Base-by-base conservation (phyloP, 2,329 filamentous ascomycete species). In the Clarireedia monteithiana region DNA sequence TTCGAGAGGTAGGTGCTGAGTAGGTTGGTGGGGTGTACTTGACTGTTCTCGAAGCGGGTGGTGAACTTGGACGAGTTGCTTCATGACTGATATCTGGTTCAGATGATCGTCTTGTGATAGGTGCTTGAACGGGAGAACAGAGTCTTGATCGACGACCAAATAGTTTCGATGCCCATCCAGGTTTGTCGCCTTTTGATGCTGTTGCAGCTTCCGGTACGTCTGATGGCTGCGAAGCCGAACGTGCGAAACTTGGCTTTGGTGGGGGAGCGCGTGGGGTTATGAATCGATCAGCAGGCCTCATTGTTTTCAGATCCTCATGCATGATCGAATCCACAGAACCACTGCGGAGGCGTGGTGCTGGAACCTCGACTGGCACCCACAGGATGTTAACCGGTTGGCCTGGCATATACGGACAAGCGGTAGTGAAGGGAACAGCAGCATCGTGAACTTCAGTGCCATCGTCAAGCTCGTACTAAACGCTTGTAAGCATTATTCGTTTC, bases 361-460 rank as follows among this genome's bases (percentile, higher is more conserved):
- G 78, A 40, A 77, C 66, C 69, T 95, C 86, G 36, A 82, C 75
- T 14, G 92, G 92, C 10, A 97, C 83, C 54, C 88, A 84, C 55
- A 97, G 75, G 14, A 90, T 82, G 72, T 97, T 96, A 68, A 96
- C 82, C 2, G 81, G 80, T 71, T 96, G 92, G 14, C 92, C 92
- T 3, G 92, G 92, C 26, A 96, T 79, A 60, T 92, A 84, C 38
- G 92, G 91, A 67, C 92, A 97, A 45, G 81, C 73, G 2, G 83
- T 91, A 1, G 91, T 96, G 10, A 81, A 85, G 17, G 88, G 86
- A 64, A 87, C 77, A 2, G 81, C 73, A 27, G 85, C 76, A 68
- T 96, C 89, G 69, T 89, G 83, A 51, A 81, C 83, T 71, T 96
- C 91, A 36, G 83, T 77, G 48, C 86, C 83, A 63, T 86, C 84